Evolutionary conservation across 2,329 filamentous ascomycete genomes (phyloP).

Genomic region (Claviceps monticola): DNA sequence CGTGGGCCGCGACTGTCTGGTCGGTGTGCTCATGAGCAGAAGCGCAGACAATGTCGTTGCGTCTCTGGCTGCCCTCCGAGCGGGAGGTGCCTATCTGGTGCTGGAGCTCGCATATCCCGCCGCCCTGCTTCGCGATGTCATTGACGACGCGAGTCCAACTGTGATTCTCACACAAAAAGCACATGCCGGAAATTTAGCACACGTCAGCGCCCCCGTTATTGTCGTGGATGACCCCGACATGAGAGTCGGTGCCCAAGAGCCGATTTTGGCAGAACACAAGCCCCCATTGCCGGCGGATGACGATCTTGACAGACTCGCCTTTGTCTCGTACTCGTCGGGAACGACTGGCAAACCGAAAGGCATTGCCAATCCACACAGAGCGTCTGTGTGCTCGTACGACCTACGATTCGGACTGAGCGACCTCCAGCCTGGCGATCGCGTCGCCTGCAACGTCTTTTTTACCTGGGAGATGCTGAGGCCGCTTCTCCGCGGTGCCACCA

Average conservation of each 20-base stretch:
- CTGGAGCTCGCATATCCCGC: slow-evolving; percentile 69
- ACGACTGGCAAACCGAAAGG: slow-evolving; percentile 71
- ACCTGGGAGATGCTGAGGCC: slow-evolving; percentile 75
- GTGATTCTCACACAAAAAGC: slow-evolving; percentile 56
- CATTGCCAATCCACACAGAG: slow-evolving; percentile 66
- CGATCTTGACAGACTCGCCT: slow-evolving; percentile 61
- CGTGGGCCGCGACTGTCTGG: slow-evolving; percentile 58
- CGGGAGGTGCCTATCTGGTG: slow-evolving; percentile 68
- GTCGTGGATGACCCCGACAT: slow-evolving; percentile 39
- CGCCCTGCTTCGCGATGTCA: slow-evolving; percentile 58
- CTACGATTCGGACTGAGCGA: slow-evolving; percentile 58
- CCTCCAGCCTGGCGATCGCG: slow-evolving; percentile 56
- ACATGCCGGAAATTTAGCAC: slow-evolving; percentile 48
- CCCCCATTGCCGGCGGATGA: slow-evolving; percentile 44
- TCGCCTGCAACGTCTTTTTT: slow-evolving; percentile 83
- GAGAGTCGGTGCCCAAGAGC: slow-evolving; percentile 12
- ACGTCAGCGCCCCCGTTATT: slow-evolving; percentile 48
- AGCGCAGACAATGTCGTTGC: slow-evolving; percentile 70
- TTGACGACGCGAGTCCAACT: slow-evolving; percentile 58
- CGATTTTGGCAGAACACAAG: slow-evolving; percentile 21
- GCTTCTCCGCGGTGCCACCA: slow-evolving; percentile 60
- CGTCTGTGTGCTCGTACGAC: slow-evolving; percentile 60
- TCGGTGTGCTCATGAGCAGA: slow-evolving; percentile 61
- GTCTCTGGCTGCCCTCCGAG: slow-evolving; percentile 62
- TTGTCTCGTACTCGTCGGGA: slow-evolving; percentile 70